Conservation (phyloP, 1,284 basidiomycete genomes). For the Cryptococcus floricola region DNA sequence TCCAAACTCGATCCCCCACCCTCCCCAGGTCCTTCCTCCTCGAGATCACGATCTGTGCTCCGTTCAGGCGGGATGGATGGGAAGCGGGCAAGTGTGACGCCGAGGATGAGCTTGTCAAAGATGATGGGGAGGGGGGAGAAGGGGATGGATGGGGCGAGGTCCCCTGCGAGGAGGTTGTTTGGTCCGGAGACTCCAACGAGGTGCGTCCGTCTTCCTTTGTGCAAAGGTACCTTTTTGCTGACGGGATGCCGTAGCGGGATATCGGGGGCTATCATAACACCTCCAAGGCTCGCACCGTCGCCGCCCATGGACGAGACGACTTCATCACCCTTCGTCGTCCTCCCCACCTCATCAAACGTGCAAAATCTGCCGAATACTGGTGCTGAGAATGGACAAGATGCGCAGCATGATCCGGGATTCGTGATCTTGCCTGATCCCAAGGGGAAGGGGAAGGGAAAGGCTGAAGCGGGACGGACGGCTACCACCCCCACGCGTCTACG, state of each 20-base stretch:
- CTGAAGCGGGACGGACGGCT: not conserved
- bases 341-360: not conserved
- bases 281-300: slow-evolving; percentile 16
- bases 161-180: too few relatives aligned
- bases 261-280: slow-evolving; percentile 18
- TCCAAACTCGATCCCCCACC: not conserved
- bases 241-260: slow-evolving; percentile 10
- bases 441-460: not conserved
- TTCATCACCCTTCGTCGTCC: not conserved
- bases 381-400: slow-evolving; percentile 9
- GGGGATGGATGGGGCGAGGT: too few relatives aligned
- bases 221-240: too few relatives aligned
- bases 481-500: not conserved
- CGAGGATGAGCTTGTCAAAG: too few relatives aligned
- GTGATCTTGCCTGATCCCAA: slow-evolving; percentile 15
- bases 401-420: slow-evolving; percentile 29
- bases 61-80: not conserved
- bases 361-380: not conserved
- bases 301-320: slow-evolving; percentile 10
- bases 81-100: not conserved
- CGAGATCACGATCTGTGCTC: not conserved
- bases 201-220: too few relatives aligned
- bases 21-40: not conserved
- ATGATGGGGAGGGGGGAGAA: too few relatives aligned
- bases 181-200: too few relatives aligned